phyloP scores from a whole-genome alignment of 805 yeast genomes.

The Cyberlindnera petersonii region DNA sequence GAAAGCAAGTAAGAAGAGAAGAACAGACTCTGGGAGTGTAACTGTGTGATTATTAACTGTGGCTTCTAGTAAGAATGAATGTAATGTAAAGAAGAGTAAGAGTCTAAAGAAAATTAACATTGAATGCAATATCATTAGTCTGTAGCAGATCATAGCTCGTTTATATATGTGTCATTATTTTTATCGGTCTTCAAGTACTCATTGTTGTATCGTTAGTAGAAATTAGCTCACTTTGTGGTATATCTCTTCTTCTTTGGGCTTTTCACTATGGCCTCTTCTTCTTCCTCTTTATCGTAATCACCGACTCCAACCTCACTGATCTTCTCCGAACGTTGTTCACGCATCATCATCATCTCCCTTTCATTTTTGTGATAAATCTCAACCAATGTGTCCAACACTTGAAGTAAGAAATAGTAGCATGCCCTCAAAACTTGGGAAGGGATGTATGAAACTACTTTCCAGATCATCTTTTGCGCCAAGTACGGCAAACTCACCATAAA shows the following conservation, averaged over 20 bases:
- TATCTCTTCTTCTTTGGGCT: conserved; percentile 5
- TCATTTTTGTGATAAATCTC: conserved; percentile 8
- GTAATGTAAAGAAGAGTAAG: too few relatives aligned
- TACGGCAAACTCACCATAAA: conserved; percentile 10
- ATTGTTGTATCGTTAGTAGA: too few relatives aligned
- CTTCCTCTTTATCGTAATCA: too few relatives aligned
- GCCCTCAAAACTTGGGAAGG: conserved; percentile 14
- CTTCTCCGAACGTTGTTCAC: not conserved
- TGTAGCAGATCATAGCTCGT: too few relatives aligned
- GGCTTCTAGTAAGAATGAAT: too few relatives aligned
- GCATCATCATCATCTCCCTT: not conserved
- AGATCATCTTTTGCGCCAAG: conserved; percentile 9
- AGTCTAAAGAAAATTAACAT: too few relatives aligned
- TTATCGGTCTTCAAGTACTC: too few relatives aligned
- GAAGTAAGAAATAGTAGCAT: conserved; percentile 9
- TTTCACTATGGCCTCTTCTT: not conserved
- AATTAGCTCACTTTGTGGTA: not conserved
- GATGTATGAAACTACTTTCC: conserved; percentile 15
- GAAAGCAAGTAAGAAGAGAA: conserved; percentile 1
- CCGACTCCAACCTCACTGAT: not conserved
- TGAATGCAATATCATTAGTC: too few relatives aligned
- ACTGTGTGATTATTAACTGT: not conserved
- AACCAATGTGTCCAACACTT: conserved; percentile 13
- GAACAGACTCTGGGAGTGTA: not conserved
- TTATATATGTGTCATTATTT: not conserved